Base-by-base conservation (phyloP, 75 land plant genomes). In the Picea glauca region DNA sequence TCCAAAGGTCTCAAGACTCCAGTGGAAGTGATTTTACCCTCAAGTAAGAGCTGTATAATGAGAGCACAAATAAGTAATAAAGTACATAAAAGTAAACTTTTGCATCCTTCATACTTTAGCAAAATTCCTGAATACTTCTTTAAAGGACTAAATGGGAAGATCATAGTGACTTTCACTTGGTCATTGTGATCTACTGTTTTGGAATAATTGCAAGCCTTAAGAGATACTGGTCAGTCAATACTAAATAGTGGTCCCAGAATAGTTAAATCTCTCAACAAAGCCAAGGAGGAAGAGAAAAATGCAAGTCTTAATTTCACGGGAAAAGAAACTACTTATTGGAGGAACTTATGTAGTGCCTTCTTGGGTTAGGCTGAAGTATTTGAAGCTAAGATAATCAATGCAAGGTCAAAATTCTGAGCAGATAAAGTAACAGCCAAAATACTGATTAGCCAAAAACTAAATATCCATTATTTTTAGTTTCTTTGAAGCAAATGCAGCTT, bases 1-100 rank as follows among this genome's bases (percentile, higher is more conserved):
- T 88, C 85, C 70, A 96, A 60, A 11, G 99, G 99, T 76, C 99
- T 88, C 14, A 96, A 56, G 13, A 96, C 90, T 13, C 99, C 99
- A 75, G 86, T 90, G 38, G 85, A 77, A 32, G 85, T 84, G 75
- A 96, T 81, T 67, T 86, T 93, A 33, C 89, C 91, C 68, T 72
- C 79, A 35, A 96, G 88, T 58, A 96, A 76, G 54, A 96, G 88
- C 99, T 96, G 93, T 64, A 70, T 65, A 65, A 30, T 11, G 23
- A 74, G 58, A 20, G 38, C 58, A 61, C 26, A 67, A 50, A 43
- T 76, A 30, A 43, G 65, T 23, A 21, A 46, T 35, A 17, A 80
- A 4, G 21, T 14, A 61, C 20, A 23, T 15, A 31, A 35, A 67
- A 62, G 33, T 43, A 9, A 20, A 38, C 3, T 40, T 20, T 38